Evolutionary conservation across 2,329 filamentous ascomycete species (phyloP).

Genomic region (Fusarium humuli): DNA sequence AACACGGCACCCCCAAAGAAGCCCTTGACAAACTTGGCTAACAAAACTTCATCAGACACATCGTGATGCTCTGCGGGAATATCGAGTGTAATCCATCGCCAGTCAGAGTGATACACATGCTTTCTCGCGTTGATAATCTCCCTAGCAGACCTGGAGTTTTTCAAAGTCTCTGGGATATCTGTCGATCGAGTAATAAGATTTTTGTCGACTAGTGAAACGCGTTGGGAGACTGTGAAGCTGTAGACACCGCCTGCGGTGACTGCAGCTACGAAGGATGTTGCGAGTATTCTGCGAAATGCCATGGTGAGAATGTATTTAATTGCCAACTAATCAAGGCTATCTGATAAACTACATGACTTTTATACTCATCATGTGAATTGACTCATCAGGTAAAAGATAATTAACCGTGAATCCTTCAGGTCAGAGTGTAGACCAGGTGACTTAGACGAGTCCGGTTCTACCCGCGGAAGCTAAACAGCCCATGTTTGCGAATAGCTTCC

Average conservation of each 20-base stretch:
- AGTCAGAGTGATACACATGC: slow-evolving; percentile 39
- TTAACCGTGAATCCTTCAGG: neutral
- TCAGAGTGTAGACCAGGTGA: neutral
- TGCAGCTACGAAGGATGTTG: slow-evolving; percentile 21
- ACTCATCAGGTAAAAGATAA: neutral
- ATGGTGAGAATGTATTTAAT: slow-evolving; percentile 6
- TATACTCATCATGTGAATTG: neutral
- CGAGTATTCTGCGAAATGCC: slow-evolving; percentile 28
- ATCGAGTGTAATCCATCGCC: slow-evolving; percentile 41
- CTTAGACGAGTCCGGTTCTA: neutral
- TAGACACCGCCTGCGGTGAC: slow-evolving; percentile 32
- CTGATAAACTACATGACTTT: neutral
- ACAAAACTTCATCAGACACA: slow-evolving; percentile 44
- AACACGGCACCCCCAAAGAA: slow-evolving; percentile 50
- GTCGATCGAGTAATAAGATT: slow-evolving; percentile 31
- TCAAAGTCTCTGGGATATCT: slow-evolving; percentile 41
- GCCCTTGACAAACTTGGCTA: slow-evolving; percentile 46
- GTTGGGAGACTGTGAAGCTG: slow-evolving; percentile 29
- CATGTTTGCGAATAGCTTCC: neutral
- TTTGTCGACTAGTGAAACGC: slow-evolving; percentile 17
- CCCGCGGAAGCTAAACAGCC: neutral
- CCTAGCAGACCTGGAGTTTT: slow-evolving; percentile 40
- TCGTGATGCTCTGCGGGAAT: slow-evolving; percentile 23
- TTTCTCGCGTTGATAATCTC: slow-evolving; percentile 44
- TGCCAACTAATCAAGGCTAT: neutral